These are phyloP conservation scores for Hypomontagnella submonticulosa DNA, from an alignment of 495 filamentous ascomycete genomes.

Conservation along the genomic window DNA sequence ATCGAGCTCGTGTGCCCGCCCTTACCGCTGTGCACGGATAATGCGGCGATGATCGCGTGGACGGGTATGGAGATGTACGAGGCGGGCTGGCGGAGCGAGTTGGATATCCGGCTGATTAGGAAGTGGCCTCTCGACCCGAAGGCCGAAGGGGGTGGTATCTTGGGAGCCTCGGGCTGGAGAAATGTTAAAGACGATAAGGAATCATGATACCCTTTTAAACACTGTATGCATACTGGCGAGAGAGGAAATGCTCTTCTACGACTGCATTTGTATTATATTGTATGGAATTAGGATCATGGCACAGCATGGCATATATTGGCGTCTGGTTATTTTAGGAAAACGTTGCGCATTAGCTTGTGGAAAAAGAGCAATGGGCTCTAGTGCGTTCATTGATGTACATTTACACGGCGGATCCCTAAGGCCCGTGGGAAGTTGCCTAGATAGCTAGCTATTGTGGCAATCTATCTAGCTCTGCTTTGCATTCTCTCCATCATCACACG, in stretches of 20 bases:
- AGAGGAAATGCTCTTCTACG: neutral
- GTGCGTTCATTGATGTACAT: slow-evolving; percentile 43
- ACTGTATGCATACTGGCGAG: neutral
- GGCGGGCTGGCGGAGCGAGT: slow-evolving; percentile 72
- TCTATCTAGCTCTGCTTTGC: slow-evolving; percentile 38
- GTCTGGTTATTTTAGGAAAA: slow-evolving; percentile 7
- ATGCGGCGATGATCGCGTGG: slow-evolving; percentile 99
- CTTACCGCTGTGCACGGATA: slow-evolving; percentile 82
- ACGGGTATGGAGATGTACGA: slow-evolving; percentile 92
- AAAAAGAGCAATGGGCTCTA: slow-evolving; percentile 14
- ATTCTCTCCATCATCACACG: neutral
- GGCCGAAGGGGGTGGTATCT: slow-evolving; percentile 63
- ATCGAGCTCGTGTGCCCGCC: slow-evolving; percentile 80
- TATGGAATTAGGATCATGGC: slow-evolving; percentile 12
- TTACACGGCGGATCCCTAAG: slow-evolving; percentile 26
- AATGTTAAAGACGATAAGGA: slow-evolving; percentile 7
- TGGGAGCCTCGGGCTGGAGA: slow-evolving; percentile 58
- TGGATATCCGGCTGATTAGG: slow-evolving; percentile 68
- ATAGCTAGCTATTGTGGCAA: slow-evolving; percentile 35
- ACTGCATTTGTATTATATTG: slow-evolving; percentile 23
- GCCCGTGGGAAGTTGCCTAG: slow-evolving; percentile 22
- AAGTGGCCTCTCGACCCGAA: slow-evolving; percentile 82
- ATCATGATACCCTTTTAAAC: slow-evolving; percentile 14
- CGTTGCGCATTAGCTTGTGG: slow-evolving; percentile 1
- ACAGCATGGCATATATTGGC: slow-evolving; percentile 19